A percentile compares a stretch with the other conserved stretches of the same genome.
These are phyloP conservation scores for Triangularia verruculosa DNA, from an alignment of 2,329 filamentous ascomycete genomes.

Conservation along the genomic window DNA sequence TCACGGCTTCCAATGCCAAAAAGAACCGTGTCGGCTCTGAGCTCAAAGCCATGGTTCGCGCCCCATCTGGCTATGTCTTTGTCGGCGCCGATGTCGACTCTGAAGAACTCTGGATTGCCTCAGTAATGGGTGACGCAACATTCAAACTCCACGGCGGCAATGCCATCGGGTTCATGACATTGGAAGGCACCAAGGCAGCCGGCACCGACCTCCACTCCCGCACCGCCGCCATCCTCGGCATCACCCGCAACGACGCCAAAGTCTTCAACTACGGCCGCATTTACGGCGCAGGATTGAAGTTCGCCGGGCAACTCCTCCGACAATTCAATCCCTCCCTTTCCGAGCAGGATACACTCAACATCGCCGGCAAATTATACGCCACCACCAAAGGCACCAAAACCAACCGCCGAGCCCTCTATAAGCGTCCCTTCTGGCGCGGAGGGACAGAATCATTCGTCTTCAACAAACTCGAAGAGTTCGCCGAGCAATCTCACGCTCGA, in stretches of 20 bases:
- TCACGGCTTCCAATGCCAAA: slow-evolving; percentile 97
- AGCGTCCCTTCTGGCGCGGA: slow-evolving; percentile 85
- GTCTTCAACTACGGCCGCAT: slow-evolving; percentile 99
- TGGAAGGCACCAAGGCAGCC: slow-evolving; percentile 91
- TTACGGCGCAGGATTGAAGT: slow-evolving; percentile 94
- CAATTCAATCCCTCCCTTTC: slow-evolving; percentile 89
- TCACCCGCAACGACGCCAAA: slow-evolving; percentile 92
- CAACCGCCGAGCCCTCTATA: slow-evolving; percentile 66
- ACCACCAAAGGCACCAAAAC: slow-evolving; percentile 91
- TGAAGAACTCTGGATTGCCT: slow-evolving; percentile 97
- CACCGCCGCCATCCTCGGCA: slow-evolving; percentile 87
- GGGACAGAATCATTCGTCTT: slow-evolving; percentile 98
- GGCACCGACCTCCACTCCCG: slow-evolving; percentile 94
- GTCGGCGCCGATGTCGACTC: slow-evolving; percentile 98
- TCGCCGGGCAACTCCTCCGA: slow-evolving; percentile 81
- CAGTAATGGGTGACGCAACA: slow-evolving; percentile 87
- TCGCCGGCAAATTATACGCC: slow-evolving; percentile 77
- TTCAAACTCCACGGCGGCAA: slow-evolving; percentile 96
- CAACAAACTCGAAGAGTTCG: slow-evolving; percentile 97
- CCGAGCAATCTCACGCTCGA: slow-evolving; percentile 84
- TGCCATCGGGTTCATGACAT: slow-evolving; percentile 97
- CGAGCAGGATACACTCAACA: slow-evolving; percentile 72
- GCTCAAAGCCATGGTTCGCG: slow-evolving; percentile 92
- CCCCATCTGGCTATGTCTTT: slow-evolving; percentile 86
- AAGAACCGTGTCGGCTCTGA: slow-evolving; percentile 94